Percentiles rank a stretch among this genome's conserved stretches.
Conservation (phyloP, 2,329 filamentous ascomycete species). For the Byssoonygena ceratinophila region DNA sequence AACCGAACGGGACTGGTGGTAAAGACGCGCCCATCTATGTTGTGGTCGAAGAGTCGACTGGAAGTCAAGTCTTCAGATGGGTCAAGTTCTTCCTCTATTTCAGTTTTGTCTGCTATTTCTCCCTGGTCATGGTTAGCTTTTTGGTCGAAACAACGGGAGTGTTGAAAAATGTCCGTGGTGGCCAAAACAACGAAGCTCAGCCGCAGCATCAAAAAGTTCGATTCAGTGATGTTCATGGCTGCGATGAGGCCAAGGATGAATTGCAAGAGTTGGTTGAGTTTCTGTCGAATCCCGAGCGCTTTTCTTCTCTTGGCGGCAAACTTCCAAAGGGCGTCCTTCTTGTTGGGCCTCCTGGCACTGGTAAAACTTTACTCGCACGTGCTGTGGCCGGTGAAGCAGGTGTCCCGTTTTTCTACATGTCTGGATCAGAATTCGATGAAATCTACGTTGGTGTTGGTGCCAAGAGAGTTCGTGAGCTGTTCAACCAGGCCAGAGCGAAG, state of each 20-base stretch:
- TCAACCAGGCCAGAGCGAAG: conserved; percentile 69
- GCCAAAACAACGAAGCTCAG: conserved; percentile 71
- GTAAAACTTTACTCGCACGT: conserved; percentile 89
- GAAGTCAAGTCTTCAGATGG: conserved; percentile 77
- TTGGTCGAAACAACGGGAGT: conserved; percentile 70
- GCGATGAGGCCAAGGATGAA: conserved; percentile 96
- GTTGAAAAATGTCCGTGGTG: conserved; percentile 64
- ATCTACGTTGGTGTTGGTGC: conserved; percentile 95
- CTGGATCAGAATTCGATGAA: conserved; percentile 95
- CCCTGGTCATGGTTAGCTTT: conserved; percentile 67
- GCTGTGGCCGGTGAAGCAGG: conserved; percentile 94
- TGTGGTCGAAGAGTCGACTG: conserved; percentile 81
- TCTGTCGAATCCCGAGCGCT: conserved; percentile 81
- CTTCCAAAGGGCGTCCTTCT: conserved; percentile 93
- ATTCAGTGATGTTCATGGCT: conserved; percentile 91
- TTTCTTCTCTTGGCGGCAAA: conserved; percentile 88
- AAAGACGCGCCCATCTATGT: conserved; percentile 88
- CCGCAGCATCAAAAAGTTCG: conserved; percentile 84
- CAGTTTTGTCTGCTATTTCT: conserved; percentile 65
- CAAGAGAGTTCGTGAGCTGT: conserved; percentile 92
- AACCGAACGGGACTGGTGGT: conserved; percentile 51
- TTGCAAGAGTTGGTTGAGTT: conserved; percentile 96
- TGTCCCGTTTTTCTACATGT: conserved; percentile 99
- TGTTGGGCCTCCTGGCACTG: conserved; percentile 90
- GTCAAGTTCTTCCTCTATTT: conserved; percentile 76